Conservation (phyloP, 768 basidiomycete species). For the Termitomyces sp. region DNA sequence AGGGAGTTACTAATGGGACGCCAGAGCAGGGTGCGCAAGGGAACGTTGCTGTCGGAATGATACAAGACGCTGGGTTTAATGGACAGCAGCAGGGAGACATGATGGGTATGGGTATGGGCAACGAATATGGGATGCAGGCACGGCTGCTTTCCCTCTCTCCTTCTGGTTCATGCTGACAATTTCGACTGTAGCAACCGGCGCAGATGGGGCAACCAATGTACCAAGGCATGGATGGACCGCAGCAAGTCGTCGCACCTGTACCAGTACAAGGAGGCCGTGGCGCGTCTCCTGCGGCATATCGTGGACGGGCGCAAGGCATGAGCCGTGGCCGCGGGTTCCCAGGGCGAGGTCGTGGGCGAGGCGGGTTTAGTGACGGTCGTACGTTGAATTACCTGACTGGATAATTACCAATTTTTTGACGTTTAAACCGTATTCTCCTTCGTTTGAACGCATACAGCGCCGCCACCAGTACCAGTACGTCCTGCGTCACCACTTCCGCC, state of each 20-base stretch:
- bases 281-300: slow-evolving; percentile 23
- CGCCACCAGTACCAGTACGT: slow-evolving; percentile 55
- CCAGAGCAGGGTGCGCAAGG: slow-evolving; percentile 34
- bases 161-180: neutral
- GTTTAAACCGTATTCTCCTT: slow-evolving; percentile 18
- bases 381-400: slow-evolving; percentile 4
- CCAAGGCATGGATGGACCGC: slow-evolving; percentile 49
- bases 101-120: slow-evolving; percentile 67
- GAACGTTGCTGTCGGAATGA: slow-evolving; percentile 36
- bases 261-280: slow-evolving; percentile 35
- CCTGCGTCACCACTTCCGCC: slow-evolving; percentile 84
- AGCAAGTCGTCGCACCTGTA: slow-evolving; percentile 40
- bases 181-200: slow-evolving; percentile 46
- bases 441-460: neutral
- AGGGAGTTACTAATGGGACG: slow-evolving; percentile 30
- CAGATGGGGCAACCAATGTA: slow-evolving; percentile 67
- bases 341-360: slow-evolving; percentile 37
- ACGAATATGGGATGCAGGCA: slow-evolving; percentile 74
- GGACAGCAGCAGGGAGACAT: slow-evolving; percentile 44
- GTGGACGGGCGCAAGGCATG: slow-evolving; percentile 27
- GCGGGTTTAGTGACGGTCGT: slow-evolving; percentile 35
- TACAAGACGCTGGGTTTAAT: slow-evolving; percentile 40
- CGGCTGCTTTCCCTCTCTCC: slow-evolving; percentile 16
- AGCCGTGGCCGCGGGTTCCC: slow-evolving; percentile 40
- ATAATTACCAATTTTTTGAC: slow-evolving; percentile 1